Base-by-base conservation (phyloP, 352 stramenopile species). In the Globisporangium iwayamae region DNA sequence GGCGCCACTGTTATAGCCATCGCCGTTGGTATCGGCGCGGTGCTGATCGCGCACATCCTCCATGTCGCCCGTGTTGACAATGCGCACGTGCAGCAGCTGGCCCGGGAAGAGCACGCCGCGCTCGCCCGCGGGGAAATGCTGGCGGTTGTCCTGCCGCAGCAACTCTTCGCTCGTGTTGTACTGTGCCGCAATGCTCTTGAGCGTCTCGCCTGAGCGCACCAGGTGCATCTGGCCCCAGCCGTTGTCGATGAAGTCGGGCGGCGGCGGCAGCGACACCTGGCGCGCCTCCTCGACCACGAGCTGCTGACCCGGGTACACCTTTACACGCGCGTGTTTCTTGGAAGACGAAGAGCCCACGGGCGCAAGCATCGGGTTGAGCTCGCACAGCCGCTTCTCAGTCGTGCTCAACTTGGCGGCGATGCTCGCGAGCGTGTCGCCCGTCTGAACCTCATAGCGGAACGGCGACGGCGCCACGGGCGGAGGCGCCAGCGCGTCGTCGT, bases 221-320 rank as follows among this genome's bases (percentile, higher is more conserved):
- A 93, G 57, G 57, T 95, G 86, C 84, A 94, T 93, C 51, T 91
- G 81, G 1, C 86, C 86, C 86, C 86, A 94, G 53, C 86, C 86
- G 48, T 86, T 77, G 73, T 94, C 86, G 52, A 94, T 93, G 62
- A 71, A 82, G 56, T 92, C 83, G 58, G 86, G 83, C 25, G 81
- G 81, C 30, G 84, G 86, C 28, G 86, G 83, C 55, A 94, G 63
- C 32, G 83, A 93, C 51, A 91, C 82, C 20, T 74, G 74, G 30
- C 69, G 67, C 55, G 83, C 78, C 52, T 91, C 78, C 63, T 94
- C 85, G 38, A 92, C 81, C 46, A 91, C 70, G 45, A 93, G 72
- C 62, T 92, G 79, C 70, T 94, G 85, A 20, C 85, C 85, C 0
- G 81, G 53, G 41, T 90, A 94, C 43, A 94, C 70, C 60, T 83